A percentile compares a stretch with the other conserved stretches of the same genome.
These are phyloP conservation scores for Tieghemiomyces parasiticus DNA, from an alignment of 192 early-diverging fungal species.

Conservation along the genomic window DNA sequence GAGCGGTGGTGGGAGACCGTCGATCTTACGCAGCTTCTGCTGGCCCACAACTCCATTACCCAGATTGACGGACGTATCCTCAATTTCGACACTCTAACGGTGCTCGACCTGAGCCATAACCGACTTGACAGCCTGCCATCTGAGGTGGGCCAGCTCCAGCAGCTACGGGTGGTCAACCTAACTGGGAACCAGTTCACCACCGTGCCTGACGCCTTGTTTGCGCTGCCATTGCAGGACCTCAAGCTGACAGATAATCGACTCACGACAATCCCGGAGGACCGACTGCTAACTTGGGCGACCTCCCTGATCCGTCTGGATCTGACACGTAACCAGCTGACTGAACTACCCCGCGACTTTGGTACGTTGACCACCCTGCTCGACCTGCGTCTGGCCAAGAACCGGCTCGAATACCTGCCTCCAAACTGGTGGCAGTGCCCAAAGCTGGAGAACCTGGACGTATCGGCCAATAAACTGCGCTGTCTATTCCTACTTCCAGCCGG, in stretches of 20 bases:
- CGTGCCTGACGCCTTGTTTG: background rate
- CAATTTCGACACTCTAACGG: background rate
- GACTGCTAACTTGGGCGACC: background rate
- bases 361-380: background rate
- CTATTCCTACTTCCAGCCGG: background rate
- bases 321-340: background rate
- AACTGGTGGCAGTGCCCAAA: background rate
- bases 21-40: background rate
- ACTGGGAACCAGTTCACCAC: background rate
- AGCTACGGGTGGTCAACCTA: background rate
- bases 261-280: background rate
- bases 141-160: background rate
- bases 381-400: background rate
- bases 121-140: background rate
- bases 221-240: background rate
- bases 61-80: background rate
- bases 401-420: background rate
- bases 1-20: constrained; percentile 9
- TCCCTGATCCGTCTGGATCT: constrained; percentile 1
- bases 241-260: background rate
- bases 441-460: background rate
- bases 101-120: constrained; percentile 7
- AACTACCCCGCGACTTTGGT: background rate
- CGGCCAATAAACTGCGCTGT: background rate
- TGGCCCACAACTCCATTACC: background rate